Conservation (phyloP, 2,329 filamentous ascomycete species). For the Diaporthe sp. region DNA sequence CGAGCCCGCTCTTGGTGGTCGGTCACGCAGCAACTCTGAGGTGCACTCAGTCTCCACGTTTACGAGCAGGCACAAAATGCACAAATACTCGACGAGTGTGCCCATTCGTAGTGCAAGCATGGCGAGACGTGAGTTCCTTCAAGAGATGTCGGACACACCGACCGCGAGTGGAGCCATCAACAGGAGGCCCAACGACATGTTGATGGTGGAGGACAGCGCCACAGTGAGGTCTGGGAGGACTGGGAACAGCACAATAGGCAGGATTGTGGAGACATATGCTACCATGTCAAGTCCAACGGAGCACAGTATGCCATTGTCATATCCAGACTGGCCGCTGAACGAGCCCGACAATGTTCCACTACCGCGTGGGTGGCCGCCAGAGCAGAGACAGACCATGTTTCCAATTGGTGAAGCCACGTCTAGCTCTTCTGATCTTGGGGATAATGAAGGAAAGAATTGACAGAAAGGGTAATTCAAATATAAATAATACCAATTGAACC, state of each 20-base stretch:
- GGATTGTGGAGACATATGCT: conserved; percentile 4
- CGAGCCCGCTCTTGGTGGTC: neutral
- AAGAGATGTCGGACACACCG: neutral
- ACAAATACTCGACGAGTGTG: conserved; percentile 12
- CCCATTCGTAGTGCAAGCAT: conserved; percentile 8
- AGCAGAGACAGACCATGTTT: conserved; percentile 23
- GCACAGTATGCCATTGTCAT: neutral
- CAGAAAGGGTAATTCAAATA: no score
- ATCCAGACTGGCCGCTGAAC: conserved; percentile 16
- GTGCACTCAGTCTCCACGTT: conserved; percentile 4
- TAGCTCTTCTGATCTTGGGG: conserved; percentile 11
- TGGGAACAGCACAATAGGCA: conserved; percentile 15
- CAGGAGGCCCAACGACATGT: neutral
- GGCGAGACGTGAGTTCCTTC: neutral
- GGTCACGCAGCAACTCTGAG: neutral
- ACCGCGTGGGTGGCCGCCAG: conserved; percentile 13
- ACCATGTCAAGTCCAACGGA: conserved; percentile 8
- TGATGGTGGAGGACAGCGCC: conserved; percentile 4
- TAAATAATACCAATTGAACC: neutral
- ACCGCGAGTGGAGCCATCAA: neutral
- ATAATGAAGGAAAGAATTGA: neutral
- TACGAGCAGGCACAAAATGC: conserved; percentile 9
- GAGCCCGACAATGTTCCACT: conserved; percentile 15
- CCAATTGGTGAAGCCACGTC: conserved; percentile 9
- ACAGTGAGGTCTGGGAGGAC: conserved; percentile 19